Evolutionary conservation across 768 basidiomycete species (phyloP), one percentile per base, ranked within the genome.

Genomic region (Vararia minispora): DNA sequence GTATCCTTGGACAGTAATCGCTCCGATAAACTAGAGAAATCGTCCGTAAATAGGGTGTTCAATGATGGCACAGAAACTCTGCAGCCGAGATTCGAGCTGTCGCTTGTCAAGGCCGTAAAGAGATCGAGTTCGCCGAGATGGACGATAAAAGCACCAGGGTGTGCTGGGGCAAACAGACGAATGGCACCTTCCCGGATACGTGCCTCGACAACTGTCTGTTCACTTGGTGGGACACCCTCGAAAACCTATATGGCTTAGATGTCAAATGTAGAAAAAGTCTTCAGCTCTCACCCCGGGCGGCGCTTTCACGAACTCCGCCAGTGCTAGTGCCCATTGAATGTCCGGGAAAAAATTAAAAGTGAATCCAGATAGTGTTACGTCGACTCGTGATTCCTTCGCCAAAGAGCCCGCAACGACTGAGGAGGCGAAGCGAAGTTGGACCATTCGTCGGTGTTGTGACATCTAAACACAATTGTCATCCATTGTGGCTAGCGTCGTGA

Each of bases 211-310:
- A 66, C 63, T 5, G 90, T 97, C 29, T 81, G 62, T 54, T 98
- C 95, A 39, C 71, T 89, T 1, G 95, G 95, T 12, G 90, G 75
- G 10, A 95, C 90, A 17, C 88, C 72, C 56, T 92, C 92, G 52
- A 99, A 99, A 1, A 85, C 82, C 90, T 77, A 43, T 2, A 26
- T 31, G 66, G 34, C 23, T 5, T 25, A 44, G 18, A 23, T n/a
- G 12, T n/a, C 6, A 11, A 2, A 16, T 25, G 22, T 12, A 28
- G 29, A 30, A 29, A 13, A 33, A 20, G 18, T 4, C n/a, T 14
- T 5, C 7, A 23, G 36, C 8, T 68, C 83, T 44, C 58, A 91
- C 94, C 16, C 86, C 91, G 32, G 87, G 83, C 4, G 95, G 95
- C 20, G 89, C 75, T 55, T 87, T 88, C 13, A 65, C 61, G 51